Evolutionary conservation across 129 eudicot genomes (phyloP).

Genomic region (Saussurea involucrata): DNA sequence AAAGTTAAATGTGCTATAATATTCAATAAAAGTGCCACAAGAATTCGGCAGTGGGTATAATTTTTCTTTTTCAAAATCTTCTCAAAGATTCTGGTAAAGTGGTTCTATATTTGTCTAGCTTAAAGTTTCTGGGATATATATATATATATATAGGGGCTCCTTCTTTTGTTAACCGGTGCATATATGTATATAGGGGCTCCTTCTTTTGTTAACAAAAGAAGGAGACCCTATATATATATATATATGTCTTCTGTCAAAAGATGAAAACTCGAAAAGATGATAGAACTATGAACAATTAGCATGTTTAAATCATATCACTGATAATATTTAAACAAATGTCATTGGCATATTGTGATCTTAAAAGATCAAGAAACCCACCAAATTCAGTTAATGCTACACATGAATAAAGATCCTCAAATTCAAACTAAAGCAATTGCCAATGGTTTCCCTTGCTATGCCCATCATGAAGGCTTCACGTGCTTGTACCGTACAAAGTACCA

Average conservation of each 20-base stretch:
- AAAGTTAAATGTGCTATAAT: neutral
- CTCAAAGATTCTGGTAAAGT: slow-evolving; percentile 2
- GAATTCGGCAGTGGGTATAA: neutral
- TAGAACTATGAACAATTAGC: neutral
- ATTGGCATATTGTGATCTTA: neutral
- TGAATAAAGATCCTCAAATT: neutral
- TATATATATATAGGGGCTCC: too few relatives aligned
- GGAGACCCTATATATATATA: too few relatives aligned
- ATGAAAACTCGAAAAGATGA: neutral
- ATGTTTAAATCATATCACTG: slow-evolving; percentile 8
- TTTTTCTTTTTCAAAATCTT: slow-evolving; percentile 6
- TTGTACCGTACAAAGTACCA: neutral
- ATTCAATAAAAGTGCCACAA: neutral
- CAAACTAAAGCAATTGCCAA: neutral
- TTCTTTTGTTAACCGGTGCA: too few relatives aligned
- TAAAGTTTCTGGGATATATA: slow-evolving; percentile 2
- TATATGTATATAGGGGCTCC: too few relatives aligned
- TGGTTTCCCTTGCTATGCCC: neutral
- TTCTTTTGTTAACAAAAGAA: too few relatives aligned
- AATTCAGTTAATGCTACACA: neutral
- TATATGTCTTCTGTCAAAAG: neutral
- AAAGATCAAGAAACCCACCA: neutral
- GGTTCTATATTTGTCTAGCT: neutral
- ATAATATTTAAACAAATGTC: neutral
- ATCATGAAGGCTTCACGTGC: neutral